These are phyloP conservation scores for Rhodotorula diobovata DNA, from an alignment of 768 basidiomycete genomes.

Conservation along the genomic window DNA sequence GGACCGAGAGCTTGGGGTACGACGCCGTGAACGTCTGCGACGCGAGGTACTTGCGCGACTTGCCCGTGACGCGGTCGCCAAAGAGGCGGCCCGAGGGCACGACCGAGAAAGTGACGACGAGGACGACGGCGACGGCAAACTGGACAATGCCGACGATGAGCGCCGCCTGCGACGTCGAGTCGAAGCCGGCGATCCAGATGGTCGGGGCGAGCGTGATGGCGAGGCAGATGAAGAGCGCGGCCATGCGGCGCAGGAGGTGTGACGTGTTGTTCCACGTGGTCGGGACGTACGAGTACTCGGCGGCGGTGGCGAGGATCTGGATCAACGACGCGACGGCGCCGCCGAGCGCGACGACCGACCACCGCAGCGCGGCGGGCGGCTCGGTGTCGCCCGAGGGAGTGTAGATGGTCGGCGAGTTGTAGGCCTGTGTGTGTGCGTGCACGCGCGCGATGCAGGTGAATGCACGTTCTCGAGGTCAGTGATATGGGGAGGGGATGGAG, in stretches of 20 bases:
- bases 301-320: constrained; percentile 89
- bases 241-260: constrained; percentile 81
- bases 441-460: too few species aligned
- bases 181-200: constrained; percentile 85
- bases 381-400: constrained; percentile 49
- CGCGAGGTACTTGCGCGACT: constrained; percentile 92
- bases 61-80: constrained; percentile 92
- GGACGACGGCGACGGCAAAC: constrained; percentile 84
- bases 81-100: constrained; percentile 98
- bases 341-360: constrained; percentile 90
- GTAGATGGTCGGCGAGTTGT: constrained; percentile 85
- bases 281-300: constrained; percentile 96
- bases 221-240: constrained; percentile 85
- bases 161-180: constrained; percentile 61
- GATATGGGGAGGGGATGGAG: not conserved
- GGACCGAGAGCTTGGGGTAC: constrained; percentile 66
- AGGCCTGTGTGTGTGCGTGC: constrained; percentile 51
- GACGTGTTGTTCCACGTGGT: constrained; percentile 98
- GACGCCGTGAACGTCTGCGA: constrained; percentile 97
- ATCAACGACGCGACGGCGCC: constrained; percentile 93
- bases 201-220: constrained; percentile 88
- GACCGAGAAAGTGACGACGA: constrained; percentile 78
- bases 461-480: not conserved
- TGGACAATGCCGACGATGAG: constrained; percentile 94
- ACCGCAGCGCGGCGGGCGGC: constrained; percentile 72